Evolutionary conservation across 768 basidiomycete species (phyloP).

Genomic region (Clathrus columnatus): DNA sequence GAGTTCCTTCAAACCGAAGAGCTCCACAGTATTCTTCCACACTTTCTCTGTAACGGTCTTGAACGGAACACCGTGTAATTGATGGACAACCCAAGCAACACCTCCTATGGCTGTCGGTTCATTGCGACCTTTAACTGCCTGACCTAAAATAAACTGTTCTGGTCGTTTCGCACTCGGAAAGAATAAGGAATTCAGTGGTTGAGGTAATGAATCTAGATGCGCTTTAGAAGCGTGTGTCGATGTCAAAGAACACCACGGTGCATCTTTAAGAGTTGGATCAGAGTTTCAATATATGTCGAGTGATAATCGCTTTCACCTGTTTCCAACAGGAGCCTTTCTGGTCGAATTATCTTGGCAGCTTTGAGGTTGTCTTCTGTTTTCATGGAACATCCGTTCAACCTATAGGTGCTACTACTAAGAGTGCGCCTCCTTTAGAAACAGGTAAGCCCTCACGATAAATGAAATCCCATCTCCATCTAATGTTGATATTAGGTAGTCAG

Average conservation of each 20-base stretch:
- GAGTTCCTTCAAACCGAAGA: constrained; percentile 45
- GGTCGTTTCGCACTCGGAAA: constrained; percentile 44
- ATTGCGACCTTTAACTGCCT: constrained; percentile 67
- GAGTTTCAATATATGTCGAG: not conserved
- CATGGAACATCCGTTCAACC: constrained; percentile 69
- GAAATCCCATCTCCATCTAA: constrained; percentile 67
- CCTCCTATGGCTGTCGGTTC: constrained; percentile 60
- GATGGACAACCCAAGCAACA: constrained; percentile 64
- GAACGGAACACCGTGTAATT: constrained; percentile 36
- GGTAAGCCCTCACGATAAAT: constrained; percentile 37
- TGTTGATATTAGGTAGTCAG: not conserved
- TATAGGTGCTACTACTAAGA: constrained; percentile 15
- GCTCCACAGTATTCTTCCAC: constrained; percentile 53
- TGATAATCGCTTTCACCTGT: constrained; percentile 41
- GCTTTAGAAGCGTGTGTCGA: constrained; percentile 53
- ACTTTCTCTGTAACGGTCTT: constrained; percentile 48
- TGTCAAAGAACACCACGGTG: constrained; percentile 68
- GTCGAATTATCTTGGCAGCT: constrained; percentile 45
- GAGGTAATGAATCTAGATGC: constrained; percentile 40
- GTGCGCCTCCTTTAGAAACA: not conserved
- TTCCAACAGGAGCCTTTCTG: constrained; percentile 59
- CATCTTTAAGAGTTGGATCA: constrained; percentile 32
- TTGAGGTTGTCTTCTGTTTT: constrained; percentile 62
- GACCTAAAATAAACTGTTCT: constrained; percentile 49
- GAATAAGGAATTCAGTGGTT: constrained; percentile 37